Conservation (phyloP, 768 basidiomycete genomes). For the Tricholoma bakamatsutake region DNA sequence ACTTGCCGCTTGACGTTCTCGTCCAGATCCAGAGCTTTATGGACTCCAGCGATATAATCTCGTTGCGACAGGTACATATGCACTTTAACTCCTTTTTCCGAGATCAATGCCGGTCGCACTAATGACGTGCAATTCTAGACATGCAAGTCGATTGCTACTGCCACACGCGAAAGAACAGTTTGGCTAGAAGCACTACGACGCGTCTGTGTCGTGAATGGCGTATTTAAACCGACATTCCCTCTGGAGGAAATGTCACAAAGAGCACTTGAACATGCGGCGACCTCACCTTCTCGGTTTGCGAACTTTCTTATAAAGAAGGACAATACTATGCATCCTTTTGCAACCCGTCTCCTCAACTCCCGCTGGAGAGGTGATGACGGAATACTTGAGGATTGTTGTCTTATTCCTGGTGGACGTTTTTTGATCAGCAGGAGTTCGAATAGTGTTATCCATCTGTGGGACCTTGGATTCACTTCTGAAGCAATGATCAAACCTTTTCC, state of each 20-base stretch:
- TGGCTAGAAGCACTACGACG: slow-evolving; percentile 15
- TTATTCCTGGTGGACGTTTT: slow-evolving; percentile 14
- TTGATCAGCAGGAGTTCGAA: not conserved
- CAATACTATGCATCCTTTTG: not conserved
- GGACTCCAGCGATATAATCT: not conserved
- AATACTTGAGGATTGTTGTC: not conserved
- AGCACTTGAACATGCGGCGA: slow-evolving; percentile 12
- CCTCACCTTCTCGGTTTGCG: slow-evolving; percentile 9
- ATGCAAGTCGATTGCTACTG: slow-evolving; percentile 5
- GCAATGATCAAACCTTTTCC: not conserved
- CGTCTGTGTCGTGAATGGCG: slow-evolving; percentile 8
- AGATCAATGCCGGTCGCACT: not conserved
- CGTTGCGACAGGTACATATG: not conserved
- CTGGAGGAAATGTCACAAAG: slow-evolving; percentile 11
- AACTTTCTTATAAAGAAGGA: not conserved
- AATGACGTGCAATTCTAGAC: slow-evolving; percentile 4
- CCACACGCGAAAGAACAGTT: slow-evolving; percentile 11
- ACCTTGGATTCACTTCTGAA: not conserved
- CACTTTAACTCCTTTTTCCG: not conserved
- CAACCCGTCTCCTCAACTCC: not conserved
- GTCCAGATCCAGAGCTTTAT: slow-evolving; percentile 1
- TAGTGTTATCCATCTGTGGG: not conserved
- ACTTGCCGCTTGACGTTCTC: not conserved
- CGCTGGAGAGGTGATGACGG: not conserved
- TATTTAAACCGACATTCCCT: slow-evolving; percentile 15